phyloP scores from a whole-genome alignment of 2,329 filamentous ascomycete genomes.

The Diplodia seriata region DNA sequence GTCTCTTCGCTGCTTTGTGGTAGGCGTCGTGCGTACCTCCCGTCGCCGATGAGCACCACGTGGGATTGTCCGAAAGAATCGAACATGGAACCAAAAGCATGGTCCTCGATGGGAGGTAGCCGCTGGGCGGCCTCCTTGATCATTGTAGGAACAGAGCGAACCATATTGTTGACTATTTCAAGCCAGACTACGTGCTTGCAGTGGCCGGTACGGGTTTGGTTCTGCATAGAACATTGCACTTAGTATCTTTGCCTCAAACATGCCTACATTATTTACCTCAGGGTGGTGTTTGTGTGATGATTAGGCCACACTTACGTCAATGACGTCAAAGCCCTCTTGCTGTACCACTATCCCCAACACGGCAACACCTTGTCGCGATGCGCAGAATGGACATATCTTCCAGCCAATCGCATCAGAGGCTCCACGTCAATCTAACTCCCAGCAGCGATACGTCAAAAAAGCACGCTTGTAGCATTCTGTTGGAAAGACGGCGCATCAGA shows the following conservation, averaged over 20 bases:
- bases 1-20: background rate
- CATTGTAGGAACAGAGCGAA: conserved; percentile 29
- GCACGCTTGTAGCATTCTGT: no score
- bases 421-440: no score
- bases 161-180: background rate
- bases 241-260: no score
- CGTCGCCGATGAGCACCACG: background rate
- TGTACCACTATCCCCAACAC: background rate
- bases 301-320: conserved; percentile 4
- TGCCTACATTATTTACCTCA: no score
- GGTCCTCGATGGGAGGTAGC: conserved; percentile 38
- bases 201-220: no score
- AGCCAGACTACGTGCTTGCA: no score
- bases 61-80: background rate
- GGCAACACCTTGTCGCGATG: background rate
- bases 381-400: background rate
- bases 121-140: conserved; percentile 35
- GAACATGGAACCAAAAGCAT: conserved; percentile 42
- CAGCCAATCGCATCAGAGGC: background rate
- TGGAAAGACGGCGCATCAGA: no score
- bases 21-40: conserved; percentile 30
- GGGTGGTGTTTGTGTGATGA: background rate
- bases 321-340: background rate
- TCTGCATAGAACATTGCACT: no score
- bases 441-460: no score